These are phyloP conservation scores for Taiozyma sp. DNA, from an alignment of 1,139 yeast genomes.

Conservation along the genomic window DNA sequence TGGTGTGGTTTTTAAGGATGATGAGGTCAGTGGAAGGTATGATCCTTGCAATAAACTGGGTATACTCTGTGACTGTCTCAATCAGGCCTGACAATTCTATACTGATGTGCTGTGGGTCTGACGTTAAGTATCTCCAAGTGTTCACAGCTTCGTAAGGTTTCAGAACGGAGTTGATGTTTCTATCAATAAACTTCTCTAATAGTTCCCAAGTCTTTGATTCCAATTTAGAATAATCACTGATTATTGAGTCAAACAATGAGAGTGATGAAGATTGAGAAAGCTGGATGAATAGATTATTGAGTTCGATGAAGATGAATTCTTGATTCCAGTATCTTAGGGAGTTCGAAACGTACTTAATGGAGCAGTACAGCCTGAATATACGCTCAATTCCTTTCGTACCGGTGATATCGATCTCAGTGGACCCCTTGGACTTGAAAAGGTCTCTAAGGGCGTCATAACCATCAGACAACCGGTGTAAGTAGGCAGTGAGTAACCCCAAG, in stretches of 20 bases:
- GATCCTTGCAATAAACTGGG: constrained; percentile 30
- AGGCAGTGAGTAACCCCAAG: constrained; percentile 55
- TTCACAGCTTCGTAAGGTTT: constrained; percentile 45
- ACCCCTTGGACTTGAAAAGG: constrained; percentile 36
- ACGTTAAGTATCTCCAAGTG: constrained; percentile 22
- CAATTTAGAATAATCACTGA: constrained; percentile 42
- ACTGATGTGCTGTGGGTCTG: constrained; percentile 22
- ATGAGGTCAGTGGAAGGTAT: constrained; percentile 34
- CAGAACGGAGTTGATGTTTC: constrained; percentile 45
- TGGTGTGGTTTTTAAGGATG: constrained; percentile 34
- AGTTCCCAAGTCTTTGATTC: constrained; percentile 35
- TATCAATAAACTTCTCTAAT: constrained; percentile 41
- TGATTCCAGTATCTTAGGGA: constrained; percentile 61
- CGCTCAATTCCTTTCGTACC: constrained; percentile 47
- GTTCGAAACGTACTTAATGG: constrained; percentile 47
- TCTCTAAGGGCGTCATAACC: constrained; percentile 45
- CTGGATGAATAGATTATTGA: constrained; percentile 46
- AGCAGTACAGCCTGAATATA: constrained; percentile 57
- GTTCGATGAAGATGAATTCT: constrained; percentile 57
- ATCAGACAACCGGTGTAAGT: constrained; percentile 45
- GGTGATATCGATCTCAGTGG: constrained; percentile 33
- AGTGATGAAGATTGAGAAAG: constrained; percentile 23
- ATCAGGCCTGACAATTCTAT: constrained; percentile 14
- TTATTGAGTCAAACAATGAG: constrained; percentile 51
- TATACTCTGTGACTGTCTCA: constrained; percentile 6